Evolutionary conservation across 345 rosid genomes (phyloP).

Genomic region (Arabidopsis arenosa): DNA sequence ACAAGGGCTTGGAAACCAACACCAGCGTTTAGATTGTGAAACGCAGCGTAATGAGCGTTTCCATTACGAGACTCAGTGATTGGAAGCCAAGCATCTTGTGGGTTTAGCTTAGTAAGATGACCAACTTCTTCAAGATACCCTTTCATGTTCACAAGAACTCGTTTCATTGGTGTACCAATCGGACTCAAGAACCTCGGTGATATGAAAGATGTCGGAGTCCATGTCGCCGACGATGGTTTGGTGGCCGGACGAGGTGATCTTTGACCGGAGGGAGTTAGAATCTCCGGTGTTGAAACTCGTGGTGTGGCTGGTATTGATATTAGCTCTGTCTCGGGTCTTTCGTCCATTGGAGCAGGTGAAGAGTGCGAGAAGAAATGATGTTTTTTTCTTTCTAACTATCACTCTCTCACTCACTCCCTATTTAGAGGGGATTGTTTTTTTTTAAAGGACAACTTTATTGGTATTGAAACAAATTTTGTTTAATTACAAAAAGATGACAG

Average conservation of each 20-base stretch:
- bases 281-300: constrained; percentile 93
- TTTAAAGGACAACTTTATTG: constrained; percentile 11
- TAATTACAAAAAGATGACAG: background rate
- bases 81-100: constrained; percentile 99
- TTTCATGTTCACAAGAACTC: constrained; percentile 91
- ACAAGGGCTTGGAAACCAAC: constrained; percentile 95
- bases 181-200: constrained; percentile 96
- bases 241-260: constrained; percentile 92
- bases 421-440: constrained; percentile 7
- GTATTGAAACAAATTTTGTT: background rate
- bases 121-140: constrained; percentile 93
- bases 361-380: constrained; percentile 8
- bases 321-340: constrained; percentile 97
- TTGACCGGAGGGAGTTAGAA: constrained; percentile 89
- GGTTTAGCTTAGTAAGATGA: constrained; percentile 92
- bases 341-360: constrained; percentile 57
- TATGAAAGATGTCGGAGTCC: constrained; percentile 98
- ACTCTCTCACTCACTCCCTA: constrained; percentile 4
- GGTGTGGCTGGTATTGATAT: constrained; percentile 98
- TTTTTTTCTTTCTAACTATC: background rate
- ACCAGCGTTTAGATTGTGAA: constrained; percentile 95
- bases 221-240: constrained; percentile 66
- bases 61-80: constrained; percentile 97
- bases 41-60: constrained; percentile 98
- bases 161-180: constrained; percentile 97